Evolutionary conservation across 2,329 filamentous ascomycete species (phyloP).

Genomic region (Venturia asperata): DNA sequence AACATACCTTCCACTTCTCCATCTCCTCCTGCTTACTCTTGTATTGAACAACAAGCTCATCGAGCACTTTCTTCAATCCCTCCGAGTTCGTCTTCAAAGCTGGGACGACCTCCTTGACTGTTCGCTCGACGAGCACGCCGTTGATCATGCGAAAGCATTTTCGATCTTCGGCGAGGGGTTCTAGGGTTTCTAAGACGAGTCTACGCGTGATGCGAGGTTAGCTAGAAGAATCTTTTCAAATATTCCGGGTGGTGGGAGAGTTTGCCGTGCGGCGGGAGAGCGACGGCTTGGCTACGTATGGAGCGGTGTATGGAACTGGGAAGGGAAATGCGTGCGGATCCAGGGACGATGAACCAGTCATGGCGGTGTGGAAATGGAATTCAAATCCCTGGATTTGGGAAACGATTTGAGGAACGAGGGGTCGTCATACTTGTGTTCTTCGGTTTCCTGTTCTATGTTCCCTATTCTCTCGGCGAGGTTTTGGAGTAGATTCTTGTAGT

Average conservation of each 20-base stretch:
- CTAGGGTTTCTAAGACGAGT: constrained; percentile 86
- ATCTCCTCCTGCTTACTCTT: constrained; percentile 89
- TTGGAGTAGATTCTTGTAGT: constrained; percentile 71
- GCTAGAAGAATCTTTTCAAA: neutral
- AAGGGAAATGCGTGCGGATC: neutral
- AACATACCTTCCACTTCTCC: constrained; percentile 92
- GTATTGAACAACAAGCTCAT: constrained; percentile 94
- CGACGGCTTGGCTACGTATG: neutral
- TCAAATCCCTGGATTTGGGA: constrained; percentile 20
- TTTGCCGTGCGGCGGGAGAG: neutral
- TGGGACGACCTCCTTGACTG: constrained; percentile 85
- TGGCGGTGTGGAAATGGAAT: constrained; percentile 25
- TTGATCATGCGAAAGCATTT: constrained; percentile 99
- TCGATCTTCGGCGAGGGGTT: constrained; percentile 72
- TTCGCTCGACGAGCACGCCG: constrained; percentile 88
- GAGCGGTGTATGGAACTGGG: constrained; percentile 16
- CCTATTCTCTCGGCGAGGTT: constrained; percentile 94
- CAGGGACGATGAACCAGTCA: constrained; percentile 24
- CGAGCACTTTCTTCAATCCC: constrained; percentile 85
- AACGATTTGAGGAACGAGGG: too few relatives aligned
- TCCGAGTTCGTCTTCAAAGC: constrained; percentile 90
- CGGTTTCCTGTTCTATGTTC: constrained; percentile 92
- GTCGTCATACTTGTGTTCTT: constrained; percentile 86
- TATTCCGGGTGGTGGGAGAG: neutral
- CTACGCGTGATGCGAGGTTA: constrained; percentile 40